Conservation (phyloP, 2,329 filamentous ascomycete genomes). For the Penicillium glabrum region DNA sequence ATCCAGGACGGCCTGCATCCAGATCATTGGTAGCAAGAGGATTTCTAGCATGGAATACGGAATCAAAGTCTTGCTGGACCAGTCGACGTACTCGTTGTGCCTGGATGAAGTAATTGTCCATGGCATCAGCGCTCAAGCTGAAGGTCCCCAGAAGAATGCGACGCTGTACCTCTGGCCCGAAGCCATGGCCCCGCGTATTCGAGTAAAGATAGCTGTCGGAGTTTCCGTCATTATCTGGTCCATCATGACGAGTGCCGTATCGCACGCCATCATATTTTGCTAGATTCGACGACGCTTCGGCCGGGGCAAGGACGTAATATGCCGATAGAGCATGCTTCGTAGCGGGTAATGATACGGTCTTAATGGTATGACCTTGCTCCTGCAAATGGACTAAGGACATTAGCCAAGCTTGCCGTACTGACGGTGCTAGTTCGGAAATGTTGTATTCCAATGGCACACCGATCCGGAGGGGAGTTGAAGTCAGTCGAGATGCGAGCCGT, state of each 20-base stretch:
- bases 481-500: conserved; percentile 23
- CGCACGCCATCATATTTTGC: conserved; percentile 97
- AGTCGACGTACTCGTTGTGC: conserved; percentile 84
- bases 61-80: conserved; percentile 83
- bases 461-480: conserved; percentile 46
- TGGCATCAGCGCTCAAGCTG: conserved; percentile 82
- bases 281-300: conserved; percentile 92
- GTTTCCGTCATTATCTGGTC: conserved; percentile 55
- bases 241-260: conserved; percentile 65
- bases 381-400: conserved; percentile 61
- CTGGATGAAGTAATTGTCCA: conserved; percentile 95
- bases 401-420: conserved; percentile 70
- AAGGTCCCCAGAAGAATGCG: conserved; percentile 89
- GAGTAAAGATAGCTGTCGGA: conserved; percentile 65
- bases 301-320: conserved; percentile 93
- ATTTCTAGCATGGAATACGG: conserved; percentile 69
- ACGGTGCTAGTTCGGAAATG: conserved; percentile 71
- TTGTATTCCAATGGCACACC: conserved; percentile 78
- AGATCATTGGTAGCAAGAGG: conserved; percentile 52
- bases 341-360: conserved; percentile 75
- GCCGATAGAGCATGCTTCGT: conserved; percentile 85
- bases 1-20: not conserved
- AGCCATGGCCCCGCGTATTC: conserved; percentile 68
- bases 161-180: conserved; percentile 81
- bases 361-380: conserved; percentile 66